Evolutionary conservation across 495 filamentous ascomycete species (phyloP), one percentile per base, ranked within the genome.

Genomic region (Mytilinidion resinicola): DNA sequence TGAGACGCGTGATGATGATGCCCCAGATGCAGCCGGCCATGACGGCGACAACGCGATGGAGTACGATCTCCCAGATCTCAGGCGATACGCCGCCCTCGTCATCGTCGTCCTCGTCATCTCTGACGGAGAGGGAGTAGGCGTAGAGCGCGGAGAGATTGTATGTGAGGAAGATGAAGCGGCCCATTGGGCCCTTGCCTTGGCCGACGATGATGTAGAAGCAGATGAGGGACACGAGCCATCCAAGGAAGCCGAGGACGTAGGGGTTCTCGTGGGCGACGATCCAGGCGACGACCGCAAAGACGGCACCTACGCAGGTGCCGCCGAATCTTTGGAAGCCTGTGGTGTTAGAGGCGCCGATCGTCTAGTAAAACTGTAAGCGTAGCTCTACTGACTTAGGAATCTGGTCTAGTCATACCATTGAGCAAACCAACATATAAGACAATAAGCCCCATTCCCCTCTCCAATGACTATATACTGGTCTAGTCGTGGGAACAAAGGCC

Each of bases 81-180:
- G 93, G 93, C 48, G 86, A 75, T 1, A 83, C 74, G 9, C 91
- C 92, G n/a, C 90, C 93, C 72, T 96, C 91, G 63, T 88, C 86
- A 9, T 88, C 86, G 59, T 91, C 89, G 50, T 81, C 73, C 12
- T 82, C 78, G 20, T 85, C 82, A 41, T 92, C 87, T 47, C 79
- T 79, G 57, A 89, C 84, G 0, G 88, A 84, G 6, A 96, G 79
- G 19, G 88, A 91, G 73, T 97, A 98, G 2, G 90, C 90, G 69
- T 97, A 98, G 37, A 98, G 80, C 12, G 89, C 90, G 6, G 89
- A 92, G n/a, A 98, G 82, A 68, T 98, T 98, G 77, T 96, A 98
- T 7, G 92, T 96, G 42, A 98, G 82, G 72, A 75, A 57, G 52
- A 77, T 73, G 68, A 96, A 96, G 44, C 93, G 83, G 21, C 91